These are phyloP conservation scores for Trichoderma semiorbis DNA, from an alignment of 2,329 filamentous ascomycete species.

Conservation along the genomic window DNA sequence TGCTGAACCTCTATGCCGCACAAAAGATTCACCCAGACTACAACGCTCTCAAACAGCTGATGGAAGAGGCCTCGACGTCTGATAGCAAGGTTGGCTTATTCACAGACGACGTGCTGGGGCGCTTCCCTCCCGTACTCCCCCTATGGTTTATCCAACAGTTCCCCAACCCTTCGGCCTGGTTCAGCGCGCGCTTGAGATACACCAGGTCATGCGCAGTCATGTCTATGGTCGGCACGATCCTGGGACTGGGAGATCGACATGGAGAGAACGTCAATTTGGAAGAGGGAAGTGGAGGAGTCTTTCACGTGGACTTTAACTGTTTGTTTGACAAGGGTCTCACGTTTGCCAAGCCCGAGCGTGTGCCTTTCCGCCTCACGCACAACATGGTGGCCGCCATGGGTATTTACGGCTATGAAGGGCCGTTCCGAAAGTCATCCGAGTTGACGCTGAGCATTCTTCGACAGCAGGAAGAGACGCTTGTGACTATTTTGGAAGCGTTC, in stretches of 20 bases:
- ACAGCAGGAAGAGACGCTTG: constrained; percentile 91
- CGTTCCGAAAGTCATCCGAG: constrained; percentile 87
- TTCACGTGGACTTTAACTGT: constrained; percentile 99
- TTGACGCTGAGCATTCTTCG: constrained; percentile 79
- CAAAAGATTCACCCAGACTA: constrained; percentile 71
- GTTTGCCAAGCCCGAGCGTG: constrained; percentile 89
- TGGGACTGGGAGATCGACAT: constrained; percentile 91
- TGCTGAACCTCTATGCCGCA: constrained; percentile 73
- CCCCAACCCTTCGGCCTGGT: constrained; percentile 89
- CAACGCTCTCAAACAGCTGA: constrained; percentile 57
- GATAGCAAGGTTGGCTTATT: constrained; percentile 66
- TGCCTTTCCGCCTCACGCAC: constrained; percentile 94
- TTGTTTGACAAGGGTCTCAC: constrained; percentile 97
- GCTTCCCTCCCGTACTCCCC: constrained; percentile 80
- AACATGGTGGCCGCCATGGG: constrained; percentile 99
- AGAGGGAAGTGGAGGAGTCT: constrained; percentile 86
- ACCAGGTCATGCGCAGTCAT: constrained; percentile 94
- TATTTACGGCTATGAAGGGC: constrained; percentile 87
- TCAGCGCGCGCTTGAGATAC: constrained; percentile 81
- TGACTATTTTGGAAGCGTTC: constrained; percentile 96
- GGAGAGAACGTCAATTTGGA: constrained; percentile 96
- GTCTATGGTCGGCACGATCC: constrained; percentile 97
- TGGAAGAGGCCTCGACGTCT: constrained; percentile 59
- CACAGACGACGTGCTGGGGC: constrained; percentile 58
- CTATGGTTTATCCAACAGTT: constrained; percentile 97